Evolutionary conservation across 352 stramenopile species (phyloP).

Genomic region (Bremia lactucae): DNA sequence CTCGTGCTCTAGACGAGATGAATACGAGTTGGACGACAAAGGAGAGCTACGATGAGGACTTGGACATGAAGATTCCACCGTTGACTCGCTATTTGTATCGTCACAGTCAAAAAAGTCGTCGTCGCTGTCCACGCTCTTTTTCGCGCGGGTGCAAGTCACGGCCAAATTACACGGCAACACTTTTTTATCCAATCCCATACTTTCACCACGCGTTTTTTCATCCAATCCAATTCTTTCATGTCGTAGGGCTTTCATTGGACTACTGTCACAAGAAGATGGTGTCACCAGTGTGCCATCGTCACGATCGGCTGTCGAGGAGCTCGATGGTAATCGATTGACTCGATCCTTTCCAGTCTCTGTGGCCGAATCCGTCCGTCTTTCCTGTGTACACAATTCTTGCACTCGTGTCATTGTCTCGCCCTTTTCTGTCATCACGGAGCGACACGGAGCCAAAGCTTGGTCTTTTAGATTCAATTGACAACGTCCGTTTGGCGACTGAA

Average conservation of each 20-base stretch:
- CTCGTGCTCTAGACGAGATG: slow-evolving; percentile 18
- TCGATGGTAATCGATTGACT: not conserved
- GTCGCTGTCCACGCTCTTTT: slow-evolving; percentile 27
- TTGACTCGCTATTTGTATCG: slow-evolving; percentile 67
- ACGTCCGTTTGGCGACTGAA: slow-evolving; percentile 13
- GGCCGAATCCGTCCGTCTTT: slow-evolving; percentile 12
- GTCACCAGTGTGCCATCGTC: too few relatives aligned
- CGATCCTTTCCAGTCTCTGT: not conserved
- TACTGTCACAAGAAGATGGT: slow-evolving; percentile 14
- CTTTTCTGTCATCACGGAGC: slow-evolving; percentile 1
- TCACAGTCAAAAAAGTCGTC: slow-evolving; percentile 63
- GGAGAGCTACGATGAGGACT: slow-evolving; percentile 44
- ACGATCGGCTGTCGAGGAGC: slow-evolving; percentile 11
- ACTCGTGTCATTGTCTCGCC: slow-evolving; percentile 18
- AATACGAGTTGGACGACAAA: slow-evolving; percentile 19
- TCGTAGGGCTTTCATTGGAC: slow-evolving; percentile 5
- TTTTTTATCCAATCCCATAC: slow-evolving; percentile 5
- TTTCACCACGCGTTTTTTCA: too few relatives aligned
- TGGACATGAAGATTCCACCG: slow-evolving; percentile 56
- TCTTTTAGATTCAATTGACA: slow-evolving; percentile 16
- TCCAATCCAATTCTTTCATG: slow-evolving; percentile 8
- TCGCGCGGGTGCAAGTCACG: slow-evolving; percentile 4
- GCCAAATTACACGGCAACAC: slow-evolving; percentile 14
- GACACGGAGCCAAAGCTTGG: not conserved
- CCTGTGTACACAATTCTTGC: slow-evolving; percentile 23